phyloP scores from a whole-genome alignment of 2,329 filamentous ascomycete genomes.

The Pseudogymnoascus sp. region DNA sequence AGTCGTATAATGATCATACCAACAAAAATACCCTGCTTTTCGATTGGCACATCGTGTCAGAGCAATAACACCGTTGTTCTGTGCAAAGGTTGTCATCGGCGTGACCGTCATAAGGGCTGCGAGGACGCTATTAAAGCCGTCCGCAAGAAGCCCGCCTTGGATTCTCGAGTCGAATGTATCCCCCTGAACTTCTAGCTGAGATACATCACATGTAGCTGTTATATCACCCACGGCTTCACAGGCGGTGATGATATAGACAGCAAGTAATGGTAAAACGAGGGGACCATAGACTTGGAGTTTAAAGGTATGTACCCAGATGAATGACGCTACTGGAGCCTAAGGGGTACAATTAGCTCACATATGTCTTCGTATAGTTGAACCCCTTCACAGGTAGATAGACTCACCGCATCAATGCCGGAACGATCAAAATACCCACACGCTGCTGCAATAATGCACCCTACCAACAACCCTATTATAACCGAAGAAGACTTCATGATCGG shows the following conservation, averaged over 20 bases:
- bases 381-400: background rate
- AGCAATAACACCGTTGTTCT: constrained; percentile 81
- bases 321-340: constrained; percentile 57
- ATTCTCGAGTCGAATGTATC: constrained; percentile 67
- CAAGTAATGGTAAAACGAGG: constrained; percentile 64
- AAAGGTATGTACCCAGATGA: constrained; percentile 76
- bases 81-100: constrained; percentile 72
- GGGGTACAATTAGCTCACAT: background rate
- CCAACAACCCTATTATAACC: constrained; percentile 59
- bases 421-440: constrained; percentile 72
- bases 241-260: constrained; percentile 64
- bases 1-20: background rate
- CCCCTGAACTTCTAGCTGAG: constrained; percentile 66
- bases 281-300: constrained; percentile 64
- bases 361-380: background rate
- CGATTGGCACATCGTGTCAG: constrained; percentile 76
- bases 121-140: constrained; percentile 68
- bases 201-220: constrained; percentile 75
- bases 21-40: constrained; percentile 71
- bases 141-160: constrained; percentile 71
- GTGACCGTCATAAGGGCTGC: constrained; percentile 73
- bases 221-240: constrained; percentile 78
- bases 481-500: constrained; percentile 64
- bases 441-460: constrained; percentile 72
- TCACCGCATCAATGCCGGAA: constrained; percentile 57